These are phyloP conservation scores for Penicillium carneum DNA, from an alignment of 2,329 filamentous ascomycete species.

Conservation along the genomic window DNA sequence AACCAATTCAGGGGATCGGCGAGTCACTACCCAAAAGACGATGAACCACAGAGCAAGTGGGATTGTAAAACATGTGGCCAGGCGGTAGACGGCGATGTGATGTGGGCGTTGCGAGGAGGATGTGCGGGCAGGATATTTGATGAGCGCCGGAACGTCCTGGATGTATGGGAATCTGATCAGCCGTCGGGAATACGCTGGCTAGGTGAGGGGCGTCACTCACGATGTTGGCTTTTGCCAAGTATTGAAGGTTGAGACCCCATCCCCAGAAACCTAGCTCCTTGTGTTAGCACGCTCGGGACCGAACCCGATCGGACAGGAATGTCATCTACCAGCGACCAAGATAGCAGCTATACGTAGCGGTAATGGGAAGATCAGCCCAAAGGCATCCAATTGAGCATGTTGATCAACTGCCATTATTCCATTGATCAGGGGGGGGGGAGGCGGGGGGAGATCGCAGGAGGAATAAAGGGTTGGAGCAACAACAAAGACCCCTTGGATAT, in stretches of 20 bases:
- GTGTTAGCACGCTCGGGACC: constrained; percentile 17
- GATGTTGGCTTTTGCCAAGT: constrained; percentile 79
- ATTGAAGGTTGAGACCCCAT: constrained; percentile 91
- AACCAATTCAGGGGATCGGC: constrained; percentile 72
- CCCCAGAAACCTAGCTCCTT: constrained; percentile 79
- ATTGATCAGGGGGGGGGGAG: constrained; percentile 37
- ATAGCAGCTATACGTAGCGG: constrained; percentile 89
- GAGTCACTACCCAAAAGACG: constrained; percentile 83
- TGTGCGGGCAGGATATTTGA: constrained; percentile 81
- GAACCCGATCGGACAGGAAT: neutral
- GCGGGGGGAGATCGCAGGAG: constrained; percentile 12
- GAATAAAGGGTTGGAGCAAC: constrained; percentile 11
- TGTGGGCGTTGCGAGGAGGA: constrained; percentile 75
- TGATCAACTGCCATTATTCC: constrained; percentile 54
- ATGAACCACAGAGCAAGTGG: constrained; percentile 75
- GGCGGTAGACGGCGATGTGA: constrained; percentile 82
- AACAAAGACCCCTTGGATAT: constrained; percentile 23
- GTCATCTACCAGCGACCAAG: constrained; percentile 75
- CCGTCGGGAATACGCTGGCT: constrained; percentile 4
- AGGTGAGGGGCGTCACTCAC: constrained; percentile 51
- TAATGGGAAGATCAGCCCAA: constrained; percentile 84
- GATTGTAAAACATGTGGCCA: constrained; percentile 77
- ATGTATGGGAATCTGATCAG: constrained; percentile 23
- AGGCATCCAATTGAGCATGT: constrained; percentile 71
- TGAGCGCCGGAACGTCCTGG: constrained; percentile 80